Base-by-base conservation (phyloP, 2,329 filamentous ascomycete species). In the Sporothrix humicola region DNA sequence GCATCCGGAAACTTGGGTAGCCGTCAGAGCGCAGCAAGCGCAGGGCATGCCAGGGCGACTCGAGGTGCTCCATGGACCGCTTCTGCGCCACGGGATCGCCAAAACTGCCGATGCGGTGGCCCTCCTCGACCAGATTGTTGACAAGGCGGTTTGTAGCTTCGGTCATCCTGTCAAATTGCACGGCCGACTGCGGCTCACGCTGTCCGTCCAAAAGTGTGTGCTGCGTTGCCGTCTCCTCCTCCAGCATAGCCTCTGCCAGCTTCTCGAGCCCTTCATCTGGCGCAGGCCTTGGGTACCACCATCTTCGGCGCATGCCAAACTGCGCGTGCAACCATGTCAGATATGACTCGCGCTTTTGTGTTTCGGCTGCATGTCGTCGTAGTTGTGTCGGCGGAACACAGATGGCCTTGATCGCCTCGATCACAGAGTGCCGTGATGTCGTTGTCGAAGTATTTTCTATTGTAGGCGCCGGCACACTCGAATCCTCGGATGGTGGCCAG, bases 11-110 rank as follows among this genome's bases (percentile, higher is more conserved):
- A 31, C 73, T 66, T 3, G 81, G 81, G 74, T 81, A 82, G 63
- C 81, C 81, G 2, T 81, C 80, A 2, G 78, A 80, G 17, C 79
- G 77, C 56, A 82, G 75, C 78, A 82, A 72, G 4, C 78, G 77
- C 9, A 82, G 79, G n/a, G 77, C 77, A 17, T 76, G 79, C 75
- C 74, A 77, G 0, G 79, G 77, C 26, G 81, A 82, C 44, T 82
- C 80, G 12, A 79, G 76, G 59, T 77, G 79, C 44, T 76, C 69
- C n/a, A 77, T 75, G 23, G 77, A 71, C 1, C 65, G 23, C 10
- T 72, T 75, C 9, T 76, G 74, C 7, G 73, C 74, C 1, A 73
- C 76, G 2, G 76, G 74, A 37, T 77, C 76, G n/a, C 77, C 70
- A 1, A 76, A 73, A 59, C 77, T 72, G 42, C 76, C 75, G 20